Percentiles rank a stretch among this genome's conserved stretches.
Conservation (phyloP, 345 rosid genomes). For the Lepidium didymum region DNA sequence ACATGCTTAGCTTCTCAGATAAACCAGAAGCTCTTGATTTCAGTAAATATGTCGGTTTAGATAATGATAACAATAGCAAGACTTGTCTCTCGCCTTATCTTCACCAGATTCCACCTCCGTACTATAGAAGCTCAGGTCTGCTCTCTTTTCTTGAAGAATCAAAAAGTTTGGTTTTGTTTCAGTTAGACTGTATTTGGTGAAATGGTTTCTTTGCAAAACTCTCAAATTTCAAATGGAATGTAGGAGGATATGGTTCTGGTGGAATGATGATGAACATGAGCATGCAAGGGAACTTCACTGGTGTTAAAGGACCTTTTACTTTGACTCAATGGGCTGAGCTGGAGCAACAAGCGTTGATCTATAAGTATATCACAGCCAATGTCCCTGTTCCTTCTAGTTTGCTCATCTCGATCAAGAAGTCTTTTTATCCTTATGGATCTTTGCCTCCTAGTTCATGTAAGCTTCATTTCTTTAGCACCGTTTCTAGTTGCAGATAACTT, state of each 20-base stretch:
- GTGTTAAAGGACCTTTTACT: slow-evolving; percentile 53
- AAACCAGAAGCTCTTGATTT: slow-evolving; percentile 35
- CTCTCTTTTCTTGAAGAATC: not conserved
- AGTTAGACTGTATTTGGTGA: slow-evolving; percentile 5
- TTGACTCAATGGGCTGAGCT: slow-evolving; percentile 65
- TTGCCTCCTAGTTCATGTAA: slow-evolving; percentile 42
- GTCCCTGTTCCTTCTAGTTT: slow-evolving; percentile 63
- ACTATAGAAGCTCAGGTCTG: slow-evolving; percentile 39
- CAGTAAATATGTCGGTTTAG: slow-evolving; percentile 27
- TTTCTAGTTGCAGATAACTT: not conserved
- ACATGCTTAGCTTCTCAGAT: slow-evolving; percentile 52
- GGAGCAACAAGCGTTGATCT: slow-evolving; percentile 72
- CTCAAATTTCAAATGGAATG: not conserved
- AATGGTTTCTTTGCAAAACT: not conserved
- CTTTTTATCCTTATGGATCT: slow-evolving; percentile 47
- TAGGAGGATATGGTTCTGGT: slow-evolving; percentile 40
- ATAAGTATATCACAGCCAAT: slow-evolving; percentile 51
- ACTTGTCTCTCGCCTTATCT: slow-evolving; percentile 28
- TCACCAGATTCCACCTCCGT: slow-evolving; percentile 26
- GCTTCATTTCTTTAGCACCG: not conserved
- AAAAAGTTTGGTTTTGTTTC: not conserved
- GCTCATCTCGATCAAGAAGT: slow-evolving; percentile 45
- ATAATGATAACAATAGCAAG: slow-evolving; percentile 3
- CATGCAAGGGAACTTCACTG: slow-evolving; percentile 44
- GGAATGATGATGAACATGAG: slow-evolving; percentile 39